A percentile compares a stretch with the other conserved stretches of the same genome.
Evolutionary conservation across 768 basidiomycete species (phyloP).

Genomic region (Boletus rubescentipes): DNA sequence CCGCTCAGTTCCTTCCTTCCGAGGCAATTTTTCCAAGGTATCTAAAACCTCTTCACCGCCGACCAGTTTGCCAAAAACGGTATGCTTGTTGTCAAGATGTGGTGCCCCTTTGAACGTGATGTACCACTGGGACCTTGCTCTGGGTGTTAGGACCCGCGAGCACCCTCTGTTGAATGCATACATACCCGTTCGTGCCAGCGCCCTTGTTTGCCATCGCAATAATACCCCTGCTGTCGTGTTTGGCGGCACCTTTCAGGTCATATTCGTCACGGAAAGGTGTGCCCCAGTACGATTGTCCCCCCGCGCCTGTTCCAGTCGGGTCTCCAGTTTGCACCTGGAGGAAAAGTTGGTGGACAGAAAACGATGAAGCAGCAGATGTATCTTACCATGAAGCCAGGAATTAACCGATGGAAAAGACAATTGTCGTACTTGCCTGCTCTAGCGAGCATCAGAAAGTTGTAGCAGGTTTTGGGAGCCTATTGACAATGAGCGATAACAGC

Average conservation of each 20-base stretch:
- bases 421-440: conserved; percentile 88
- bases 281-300: conserved; percentile 93
- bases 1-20: conserved; percentile 83
- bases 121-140: conserved; percentile 84
- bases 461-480: conserved; percentile 96
- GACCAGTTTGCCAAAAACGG: conserved; percentile 95
- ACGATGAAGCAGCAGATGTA: neutral
- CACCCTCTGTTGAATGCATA: neutral
- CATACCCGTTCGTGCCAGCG: conserved; percentile 80
- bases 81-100: conserved; percentile 90
- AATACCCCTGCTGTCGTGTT: conserved; percentile 80
- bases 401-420: conserved; percentile 86
- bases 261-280: conserved; percentile 95
- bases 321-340: conserved; percentile 94
- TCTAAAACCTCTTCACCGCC: conserved; percentile 92
- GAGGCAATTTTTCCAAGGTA: conserved; percentile 75
- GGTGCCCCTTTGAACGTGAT: conserved; percentile 82
- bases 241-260: conserved; percentile 83
- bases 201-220: conserved; percentile 98
- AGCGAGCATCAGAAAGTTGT: conserved; percentile 96
- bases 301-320: conserved; percentile 92
- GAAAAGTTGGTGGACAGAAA: conserved; percentile 1
- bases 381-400: conserved; percentile 92
- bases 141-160: neutral
- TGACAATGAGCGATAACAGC: neutral